These are phyloP conservation scores for Pythium plurisporium DNA, from an alignment of 352 stramenopile species.

Conservation along the genomic window DNA sequence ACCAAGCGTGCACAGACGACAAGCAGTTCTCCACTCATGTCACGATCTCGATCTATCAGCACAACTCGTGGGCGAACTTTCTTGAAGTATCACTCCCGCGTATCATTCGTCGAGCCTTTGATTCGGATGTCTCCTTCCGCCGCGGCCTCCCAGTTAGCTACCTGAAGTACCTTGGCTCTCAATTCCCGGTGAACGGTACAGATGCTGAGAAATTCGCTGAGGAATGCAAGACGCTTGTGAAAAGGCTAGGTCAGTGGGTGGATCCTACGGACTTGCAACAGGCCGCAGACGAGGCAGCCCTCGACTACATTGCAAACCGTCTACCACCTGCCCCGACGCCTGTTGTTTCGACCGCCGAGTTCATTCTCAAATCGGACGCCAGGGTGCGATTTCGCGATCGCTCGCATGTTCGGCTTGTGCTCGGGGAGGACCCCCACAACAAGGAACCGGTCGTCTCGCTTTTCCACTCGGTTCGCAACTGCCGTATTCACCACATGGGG, in stretches of 20 bases:
- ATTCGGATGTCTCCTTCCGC: conserved; percentile 69
- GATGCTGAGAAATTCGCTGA: conserved; percentile 48
- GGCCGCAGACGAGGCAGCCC: conserved; percentile 66
- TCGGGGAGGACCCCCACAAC: conserved; percentile 48
- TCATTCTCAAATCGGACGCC: conserved; percentile 41
- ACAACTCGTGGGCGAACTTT: conserved; percentile 87
- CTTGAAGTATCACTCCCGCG: conserved; percentile 73
- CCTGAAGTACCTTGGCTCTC: conserved; percentile 65
- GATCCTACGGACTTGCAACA: conserved; percentile 52
- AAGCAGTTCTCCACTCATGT: conserved; percentile 83
- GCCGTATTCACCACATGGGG: conserved; percentile 79
- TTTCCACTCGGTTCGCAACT: conserved; percentile 75
- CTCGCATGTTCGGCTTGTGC: conserved; percentile 59
- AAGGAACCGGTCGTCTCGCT: conserved; percentile 61
- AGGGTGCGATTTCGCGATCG: conserved; percentile 63
- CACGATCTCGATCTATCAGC: conserved; percentile 86
- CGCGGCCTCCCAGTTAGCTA: conserved; percentile 70
- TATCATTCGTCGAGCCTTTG: conserved; percentile 74
- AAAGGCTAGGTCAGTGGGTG: conserved; percentile 46
- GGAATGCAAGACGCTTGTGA: conserved; percentile 44
- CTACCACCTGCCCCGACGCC: conserved; percentile 38
- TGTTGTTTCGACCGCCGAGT: conserved; percentile 22
- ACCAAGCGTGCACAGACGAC: conserved; percentile 74
- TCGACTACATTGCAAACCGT: conserved; percentile 75
- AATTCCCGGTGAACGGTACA: conserved; percentile 36